Base-by-base conservation (phyloP, 2,329 filamentous ascomycete genomes). In the Aaosphaeria arxii region DNA sequence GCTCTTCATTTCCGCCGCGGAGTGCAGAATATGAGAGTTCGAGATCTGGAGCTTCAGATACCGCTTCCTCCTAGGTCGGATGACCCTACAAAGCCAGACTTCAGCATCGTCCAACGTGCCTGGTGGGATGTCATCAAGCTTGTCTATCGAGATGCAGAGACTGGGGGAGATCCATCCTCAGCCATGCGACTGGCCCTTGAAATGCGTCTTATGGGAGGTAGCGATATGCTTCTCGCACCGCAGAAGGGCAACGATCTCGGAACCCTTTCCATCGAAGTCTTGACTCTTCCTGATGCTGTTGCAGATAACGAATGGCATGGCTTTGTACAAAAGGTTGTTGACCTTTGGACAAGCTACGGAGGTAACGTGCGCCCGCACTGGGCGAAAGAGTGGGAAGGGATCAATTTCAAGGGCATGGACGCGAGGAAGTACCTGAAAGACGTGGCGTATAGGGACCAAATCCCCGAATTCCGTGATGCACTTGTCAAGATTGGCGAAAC, bases 41-140 rank as follows among this genome's bases (percentile, higher is more conserved):
- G 72, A 5, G 72, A 77, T 47, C 56, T 74, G 11, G 74, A 76
- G 51, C 64, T 76, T 31, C 67, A 76, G 52, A 75, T 77, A 30
- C 75, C 75, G 0, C 64, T 77, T 5, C 71, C 70, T 5, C 59
- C 68, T 0, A 59, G 57, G 31, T 48, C 43, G 2, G 55, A 61
- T 9, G 59, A 68, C n/a, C 55, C 64, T 0, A 55, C 56, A 17
- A 67, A 69, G 47, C 64, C 71, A 1, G 75, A 78, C 60, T 76
- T 69, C 54, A 63, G 58, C 7, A 58, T 73, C 17, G 71, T 77
- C 1, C 73, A 74, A 45, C 65, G 67, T 4, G 76, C 75, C 0
- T 79, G 76, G 76, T 79, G 76, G 76, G 76, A 77, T 46, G 73
- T 73, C 11, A 77, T 79, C 51, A 64, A 72, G 5, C 63, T 71